phyloP scores from a whole-genome alignment of 495 filamentous ascomycete species.

The Hypoxylon cercidicola region DNA sequence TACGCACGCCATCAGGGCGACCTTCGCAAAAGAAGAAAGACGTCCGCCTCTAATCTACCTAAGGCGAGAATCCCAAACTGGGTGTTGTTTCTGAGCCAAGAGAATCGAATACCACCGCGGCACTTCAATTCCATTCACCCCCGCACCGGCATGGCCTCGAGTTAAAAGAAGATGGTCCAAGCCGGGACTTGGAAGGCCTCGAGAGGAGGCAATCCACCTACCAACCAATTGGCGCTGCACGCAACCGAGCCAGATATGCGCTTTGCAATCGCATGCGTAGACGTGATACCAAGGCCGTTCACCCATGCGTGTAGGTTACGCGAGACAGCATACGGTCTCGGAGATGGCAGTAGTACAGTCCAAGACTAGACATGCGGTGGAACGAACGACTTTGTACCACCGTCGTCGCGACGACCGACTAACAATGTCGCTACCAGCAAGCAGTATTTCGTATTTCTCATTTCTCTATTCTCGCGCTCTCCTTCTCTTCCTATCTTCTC shows the following conservation, averaged over 20 bases:
- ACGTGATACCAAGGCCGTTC: slow-evolving; percentile 45
- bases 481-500: not conserved
- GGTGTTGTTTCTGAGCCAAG: slow-evolving; percentile 28
- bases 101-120: slow-evolving; percentile 41
- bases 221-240: slow-evolving; percentile 45
- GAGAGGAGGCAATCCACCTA: slow-evolving; percentile 14
- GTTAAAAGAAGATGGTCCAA: not conserved
- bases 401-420: slow-evolving; percentile 28
- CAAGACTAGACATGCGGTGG: slow-evolving; percentile 43
- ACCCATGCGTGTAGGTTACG: slow-evolving; percentile 40
- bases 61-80: slow-evolving; percentile 1
- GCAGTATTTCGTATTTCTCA: not conserved
- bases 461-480: not conserved
- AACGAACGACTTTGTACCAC: slow-evolving; percentile 44
- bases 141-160: slow-evolving; percentile 40
- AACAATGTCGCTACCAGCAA: slow-evolving; percentile 24
- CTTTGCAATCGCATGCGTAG: slow-evolving; percentile 44
- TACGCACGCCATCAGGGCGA: slow-evolving; percentile 4
- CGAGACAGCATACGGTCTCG: slow-evolving; percentile 44
- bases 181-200: slow-evolving; percentile 4
- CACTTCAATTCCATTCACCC: slow-evolving; percentile 36
- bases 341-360: slow-evolving; percentile 43
- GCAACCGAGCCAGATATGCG: slow-evolving; percentile 40
- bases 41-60: slow-evolving; percentile 1
- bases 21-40: slow-evolving; percentile 21